Evolutionary conservation across 768 basidiomycete species (phyloP), one percentile per base, ranked within the genome.

Genomic region (Xerocomellus amylosporus): DNA sequence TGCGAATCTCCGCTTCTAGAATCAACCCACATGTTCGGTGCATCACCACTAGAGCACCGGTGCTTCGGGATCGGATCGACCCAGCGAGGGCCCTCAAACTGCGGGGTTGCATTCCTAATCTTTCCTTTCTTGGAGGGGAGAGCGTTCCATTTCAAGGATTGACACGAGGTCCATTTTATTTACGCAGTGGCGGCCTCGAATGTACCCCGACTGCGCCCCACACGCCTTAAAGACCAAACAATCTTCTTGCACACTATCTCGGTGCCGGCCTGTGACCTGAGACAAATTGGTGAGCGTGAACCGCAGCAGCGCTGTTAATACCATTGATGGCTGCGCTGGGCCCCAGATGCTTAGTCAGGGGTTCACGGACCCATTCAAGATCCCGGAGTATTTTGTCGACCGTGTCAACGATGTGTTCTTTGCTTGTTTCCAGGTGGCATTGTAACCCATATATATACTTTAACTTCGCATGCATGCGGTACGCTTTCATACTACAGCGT

Each of bases 81-180:
- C 49, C 46, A 60, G 60, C 53, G 44, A 39, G 49, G 51, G 52
- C 68, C 58, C 67, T 59, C 68, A 65, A 68, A 70, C 67, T 70
- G 68, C 66, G 68, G 64, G 59, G 53, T 60, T 64, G 36, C 49
- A 59, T 54, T 57, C 33, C 51, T 53, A 54, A 46, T 14, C 5
- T 36, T 63, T 30, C 52, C 59, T 46, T 62, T 54, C 48, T 20
- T 34, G 49, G 40, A 44, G 14, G 24, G 15, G n/a, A 22, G 40
- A 40, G 45, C 31, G 22, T 42, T 59, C 54, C 55, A 52, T 44
- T 64, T 60, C 50, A 58, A 53, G 20, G 53, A 58, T 60, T 61
- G 59, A 57, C 51, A 44, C n/a, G 30, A 46, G 46, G 49, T 59
- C 44, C 60, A 62, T 60, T 59, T 43, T 49, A 19, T 46, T 64